Evolutionary conservation across 768 basidiomycete genomes (phyloP).

Genomic region (Thelephora ganbajun): DNA sequence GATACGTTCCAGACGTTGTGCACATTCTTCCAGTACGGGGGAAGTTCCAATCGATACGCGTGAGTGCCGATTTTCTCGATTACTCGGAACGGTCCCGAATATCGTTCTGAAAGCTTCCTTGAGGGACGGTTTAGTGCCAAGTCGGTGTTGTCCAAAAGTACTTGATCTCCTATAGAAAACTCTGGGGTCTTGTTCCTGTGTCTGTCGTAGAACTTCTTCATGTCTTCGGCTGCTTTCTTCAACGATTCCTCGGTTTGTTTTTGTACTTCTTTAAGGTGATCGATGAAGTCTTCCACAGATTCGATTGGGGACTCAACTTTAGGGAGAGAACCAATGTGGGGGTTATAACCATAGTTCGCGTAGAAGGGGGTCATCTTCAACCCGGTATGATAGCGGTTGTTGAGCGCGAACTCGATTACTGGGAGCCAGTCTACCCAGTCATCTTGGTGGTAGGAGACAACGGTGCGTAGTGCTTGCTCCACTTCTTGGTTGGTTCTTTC

Average conservation of each 20-base stretch:
- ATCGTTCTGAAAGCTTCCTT: constrained; percentile 13
- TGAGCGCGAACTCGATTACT: no score
- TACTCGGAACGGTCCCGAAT: constrained; percentile 15
- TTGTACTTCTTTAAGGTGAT: no score
- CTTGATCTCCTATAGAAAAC: no score
- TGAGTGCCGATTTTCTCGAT: constrained; percentile 9
- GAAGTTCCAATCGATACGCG: constrained; percentile 14
- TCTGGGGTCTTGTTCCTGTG: no score
- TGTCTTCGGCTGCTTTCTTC: constrained; percentile 13
- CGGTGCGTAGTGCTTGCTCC: constrained; percentile 24
- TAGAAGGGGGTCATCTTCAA: no score
- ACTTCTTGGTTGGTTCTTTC: constrained; percentile 26
- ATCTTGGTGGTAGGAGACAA: no score
- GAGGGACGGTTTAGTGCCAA: constrained; percentile 12
- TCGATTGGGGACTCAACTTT: no score
- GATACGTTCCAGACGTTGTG: constrained; percentile 15
- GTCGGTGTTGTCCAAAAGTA: constrained; percentile 16
- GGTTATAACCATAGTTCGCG: no score
- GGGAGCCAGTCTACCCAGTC: no score
- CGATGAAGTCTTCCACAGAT: no score
- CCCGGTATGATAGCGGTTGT: no score
- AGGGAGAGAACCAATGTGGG: no score
- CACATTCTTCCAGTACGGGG: constrained; percentile 12
- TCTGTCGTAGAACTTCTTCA: constrained; percentile 15
- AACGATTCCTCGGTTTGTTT: constrained; percentile 10